Percentiles rank a stretch among this genome's conserved stretches.
phyloP scores from a whole-genome alignment of 192 early-diverging fungal genomes.

The Coemansia nantahalensis region DNA sequence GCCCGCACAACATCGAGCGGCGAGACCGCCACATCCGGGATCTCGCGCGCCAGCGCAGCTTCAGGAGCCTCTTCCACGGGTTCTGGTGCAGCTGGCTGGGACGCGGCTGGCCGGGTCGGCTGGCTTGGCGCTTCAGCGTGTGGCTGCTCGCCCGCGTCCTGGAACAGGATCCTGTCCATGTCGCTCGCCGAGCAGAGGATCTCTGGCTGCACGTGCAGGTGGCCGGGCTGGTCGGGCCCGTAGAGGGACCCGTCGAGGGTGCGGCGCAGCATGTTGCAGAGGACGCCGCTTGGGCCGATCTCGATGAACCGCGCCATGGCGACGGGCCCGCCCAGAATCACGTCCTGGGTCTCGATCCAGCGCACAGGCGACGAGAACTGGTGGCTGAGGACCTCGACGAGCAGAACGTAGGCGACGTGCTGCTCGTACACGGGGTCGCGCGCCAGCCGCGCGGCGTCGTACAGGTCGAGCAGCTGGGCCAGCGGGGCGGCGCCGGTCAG shows the following conservation, averaged over 20 bases:
- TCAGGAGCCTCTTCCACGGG: background rate
- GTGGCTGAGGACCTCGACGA: conserved; percentile 88
- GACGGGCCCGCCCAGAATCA: conserved; percentile 67
- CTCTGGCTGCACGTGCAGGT: conserved; percentile 74
- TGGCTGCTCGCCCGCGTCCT: conserved; percentile 2
- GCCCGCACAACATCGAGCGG: too few relatives aligned
- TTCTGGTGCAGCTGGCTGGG: conserved; percentile 24
- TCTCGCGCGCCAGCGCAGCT: conserved; percentile 4
- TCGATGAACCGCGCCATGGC: conserved; percentile 83
- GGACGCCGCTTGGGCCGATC: conserved; percentile 82
- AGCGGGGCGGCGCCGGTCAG: conserved; percentile 68
- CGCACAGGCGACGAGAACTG: conserved; percentile 93
- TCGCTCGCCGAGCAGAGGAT: conserved; percentile 73
- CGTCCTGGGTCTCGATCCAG: conserved; percentile 97
- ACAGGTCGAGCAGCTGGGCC: conserved; percentile 64
- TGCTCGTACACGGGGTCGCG: conserved; percentile 67
- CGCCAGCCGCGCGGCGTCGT: conserved; percentile 62
- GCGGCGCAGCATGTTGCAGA: conserved; percentile 83
- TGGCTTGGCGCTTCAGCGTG: conserved; percentile 1
- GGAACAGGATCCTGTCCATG: conserved; percentile 63
- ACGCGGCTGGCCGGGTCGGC: too few relatives aligned
- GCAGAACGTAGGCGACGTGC: conserved; percentile 72
- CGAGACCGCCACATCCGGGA: too few relatives aligned
- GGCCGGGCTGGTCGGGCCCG: conserved; percentile 32
- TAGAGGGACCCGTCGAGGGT: conserved; percentile 61